These are phyloP conservation scores for Paragyromitra xinjiangensis DNA, from an alignment of 495 filamentous ascomycete genomes.

Conservation along the genomic window DNA sequence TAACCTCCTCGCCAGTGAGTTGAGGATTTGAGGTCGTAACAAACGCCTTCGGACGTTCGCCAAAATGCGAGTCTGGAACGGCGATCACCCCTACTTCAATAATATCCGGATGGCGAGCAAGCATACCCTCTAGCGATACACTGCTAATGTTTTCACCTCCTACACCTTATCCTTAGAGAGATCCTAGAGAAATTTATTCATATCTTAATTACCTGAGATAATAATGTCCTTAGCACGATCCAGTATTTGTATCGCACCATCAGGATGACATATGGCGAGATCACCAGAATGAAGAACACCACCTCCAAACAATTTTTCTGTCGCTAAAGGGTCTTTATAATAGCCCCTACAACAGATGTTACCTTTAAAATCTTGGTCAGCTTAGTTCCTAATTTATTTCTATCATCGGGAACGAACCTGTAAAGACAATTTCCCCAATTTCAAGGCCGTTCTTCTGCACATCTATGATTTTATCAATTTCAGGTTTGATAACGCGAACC, in stretches of 20 bases:
- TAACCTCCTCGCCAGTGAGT: slow-evolving; percentile 74
- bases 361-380: slow-evolving; percentile 59
- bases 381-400: neutral
- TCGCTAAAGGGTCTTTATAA: slow-evolving; percentile 88
- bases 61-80: slow-evolving; percentile 91
- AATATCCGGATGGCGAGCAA: slow-evolving; percentile 87
- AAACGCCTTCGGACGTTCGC: slow-evolving; percentile 93
- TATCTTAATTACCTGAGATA: slow-evolving; percentile 77
- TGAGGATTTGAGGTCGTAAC: slow-evolving; percentile 70
- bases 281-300: slow-evolving; percentile 90
- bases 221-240: slow-evolving; percentile 98
- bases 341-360: slow-evolving; percentile 95
- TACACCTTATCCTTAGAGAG: slow-evolving; percentile 57
- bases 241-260: slow-evolving; percentile 89
- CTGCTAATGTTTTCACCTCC: slow-evolving; percentile 97
- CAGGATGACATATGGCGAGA: slow-evolving; percentile 87
- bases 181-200: neutral
- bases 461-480: slow-evolving; percentile 73
- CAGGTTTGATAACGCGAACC: slow-evolving; percentile 81
- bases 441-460: slow-evolving; percentile 83
- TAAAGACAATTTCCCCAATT: slow-evolving; percentile 91
- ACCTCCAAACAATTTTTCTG: slow-evolving; percentile 84
- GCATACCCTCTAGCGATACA: slow-evolving; percentile 88
- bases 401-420: slow-evolving; percentile 22
- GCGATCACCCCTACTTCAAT: slow-evolving; percentile 91